A percentile compares a stretch with the other conserved stretches of the same genome.
phyloP scores from a whole-genome alignment of 2,329 filamentous ascomycete genomes.

The Fusarium penzigii region DNA sequence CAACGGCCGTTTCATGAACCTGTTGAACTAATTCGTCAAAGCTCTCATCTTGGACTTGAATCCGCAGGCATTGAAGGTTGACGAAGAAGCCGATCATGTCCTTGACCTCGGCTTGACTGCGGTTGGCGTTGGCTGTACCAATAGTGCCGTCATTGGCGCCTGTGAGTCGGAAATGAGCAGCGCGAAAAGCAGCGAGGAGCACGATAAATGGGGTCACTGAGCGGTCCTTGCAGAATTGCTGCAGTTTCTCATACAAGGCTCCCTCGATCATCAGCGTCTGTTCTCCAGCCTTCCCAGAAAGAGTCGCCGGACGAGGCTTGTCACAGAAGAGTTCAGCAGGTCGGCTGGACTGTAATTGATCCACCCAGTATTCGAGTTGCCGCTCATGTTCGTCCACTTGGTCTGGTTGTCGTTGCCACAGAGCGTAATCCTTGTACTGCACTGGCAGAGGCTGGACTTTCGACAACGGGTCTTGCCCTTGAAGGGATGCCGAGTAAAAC shows the following conservation, averaged over 20 bases:
- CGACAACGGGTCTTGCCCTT: conserved; percentile 13
- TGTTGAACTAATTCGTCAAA: conserved; percentile 18
- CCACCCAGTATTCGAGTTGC: conserved; percentile 13
- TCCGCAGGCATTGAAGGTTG: conserved; percentile 28
- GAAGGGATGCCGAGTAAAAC: conserved; percentile 16
- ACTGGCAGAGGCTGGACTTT: conserved; percentile 19
- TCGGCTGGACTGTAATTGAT: conserved; percentile 2
- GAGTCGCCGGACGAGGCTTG: conserved; percentile 5
- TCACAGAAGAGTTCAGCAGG: conserved; percentile 14
- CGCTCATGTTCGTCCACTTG: conserved; percentile 20
- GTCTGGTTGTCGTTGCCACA: conserved; percentile 27
- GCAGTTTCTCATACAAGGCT: neutral
- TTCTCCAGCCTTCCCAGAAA: conserved; percentile 13
- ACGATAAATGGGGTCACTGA: conserved; percentile 5
- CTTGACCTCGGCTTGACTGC: conserved; percentile 15
- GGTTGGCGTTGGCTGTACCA: conserved; percentile 21
- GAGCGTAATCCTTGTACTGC: conserved; percentile 27
- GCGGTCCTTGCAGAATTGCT: conserved; percentile 8
- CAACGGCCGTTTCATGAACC: conserved; percentile 1
- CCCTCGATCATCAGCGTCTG: conserved; percentile 7
- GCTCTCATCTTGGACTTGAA: conserved; percentile 12
- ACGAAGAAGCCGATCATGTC: conserved; percentile 29
- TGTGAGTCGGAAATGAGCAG: conserved; percentile 29
- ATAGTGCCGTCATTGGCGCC: conserved; percentile 24
- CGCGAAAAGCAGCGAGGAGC: conserved; percentile 27